Evolutionary conservation across 129 eudicot genomes (phyloP), one percentile per base, ranked within the genome.

Genomic region (Artemisia annua): DNA sequence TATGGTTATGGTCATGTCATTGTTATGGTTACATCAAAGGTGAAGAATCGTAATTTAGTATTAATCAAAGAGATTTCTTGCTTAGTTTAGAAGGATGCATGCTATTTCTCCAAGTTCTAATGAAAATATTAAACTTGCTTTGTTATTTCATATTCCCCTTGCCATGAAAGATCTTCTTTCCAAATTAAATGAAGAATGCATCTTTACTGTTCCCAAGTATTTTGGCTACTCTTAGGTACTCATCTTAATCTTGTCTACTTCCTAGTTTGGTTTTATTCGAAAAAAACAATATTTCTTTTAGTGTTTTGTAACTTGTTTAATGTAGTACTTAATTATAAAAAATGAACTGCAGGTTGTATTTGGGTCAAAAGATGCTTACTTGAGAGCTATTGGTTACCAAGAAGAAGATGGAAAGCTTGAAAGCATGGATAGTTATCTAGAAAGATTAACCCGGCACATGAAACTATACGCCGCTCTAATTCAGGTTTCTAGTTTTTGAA

Each of bases 161-260:
- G 88, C 95, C 75, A 90, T 90, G 94, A 94, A 95, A 16, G 80
- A 88, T 77, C 78, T 90, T 71, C 82, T 95, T 75, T 96, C 99
- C 13, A 84, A 90, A 74, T 74, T 95, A 80, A 91, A 95, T 82
- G 86, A 71, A 80, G 89, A 53, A 69, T 95, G 99, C 75, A 90
- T 88, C 49, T 86, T 79, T 69, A 90, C 97, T 28, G 97, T 95
- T 64, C 99, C 99, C 13, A 95, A 95, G 82, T 84, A 83, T 82
- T 79, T 94, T 55, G 70, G 72, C 71, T 95, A 86, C 90, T 95
- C 96, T 4, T 63, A 86, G 97, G 98, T 93, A 75, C 74, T 63
- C 48, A 10, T 56, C 56, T 68, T 52, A 20, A 50, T 72, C 48
- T 62, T 69, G 57, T 59, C 51, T 50, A 32, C 39, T 32, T 32